These are phyloP conservation scores for Talinum fruticosum DNA, from an alignment of 148 eudicot genomes.

Conservation along the genomic window DNA sequence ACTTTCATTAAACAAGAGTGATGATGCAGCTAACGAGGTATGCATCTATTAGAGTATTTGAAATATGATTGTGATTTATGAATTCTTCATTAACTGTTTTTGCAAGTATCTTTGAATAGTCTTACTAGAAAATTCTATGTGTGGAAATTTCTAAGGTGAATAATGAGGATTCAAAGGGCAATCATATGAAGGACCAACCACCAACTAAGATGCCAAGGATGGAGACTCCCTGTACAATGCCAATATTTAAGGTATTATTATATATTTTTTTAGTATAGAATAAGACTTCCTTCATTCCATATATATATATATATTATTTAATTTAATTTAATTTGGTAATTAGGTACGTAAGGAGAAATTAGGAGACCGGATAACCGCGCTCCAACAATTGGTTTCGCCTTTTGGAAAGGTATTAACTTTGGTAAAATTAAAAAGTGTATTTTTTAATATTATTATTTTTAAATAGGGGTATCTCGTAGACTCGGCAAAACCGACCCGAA, in stretches of 20 bases:
- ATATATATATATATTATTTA: too few relatives aligned
- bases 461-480: too few relatives aligned
- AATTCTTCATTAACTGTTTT: too few relatives aligned
- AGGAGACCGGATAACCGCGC: constrained; percentile 88
- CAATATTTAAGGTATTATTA: constrained; percentile 72
- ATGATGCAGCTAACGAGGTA: not conserved
- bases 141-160: constrained; percentile 15
- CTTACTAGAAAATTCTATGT: not conserved
- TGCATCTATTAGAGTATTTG: too few relatives aligned
- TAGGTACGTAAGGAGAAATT: constrained; percentile 93
- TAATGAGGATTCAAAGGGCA: constrained; percentile 36
- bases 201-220: constrained; percentile 51
- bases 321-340: not conserved
- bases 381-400: constrained; percentile 90
- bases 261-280: too few relatives aligned
- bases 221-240: constrained; percentile 72
- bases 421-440: too few relatives aligned
- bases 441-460: too few relatives aligned
- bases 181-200: constrained; percentile 37
- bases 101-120: too few relatives aligned
- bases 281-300: too few relatives aligned
- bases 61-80: too few relatives aligned
- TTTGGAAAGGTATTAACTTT: constrained; percentile 67
- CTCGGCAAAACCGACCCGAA: too few relatives aligned
- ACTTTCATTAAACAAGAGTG: not conserved